Evolutionary conservation across 139 green algal species (phyloP).

Genomic region (Diplosphaera chodatii): DNA sequence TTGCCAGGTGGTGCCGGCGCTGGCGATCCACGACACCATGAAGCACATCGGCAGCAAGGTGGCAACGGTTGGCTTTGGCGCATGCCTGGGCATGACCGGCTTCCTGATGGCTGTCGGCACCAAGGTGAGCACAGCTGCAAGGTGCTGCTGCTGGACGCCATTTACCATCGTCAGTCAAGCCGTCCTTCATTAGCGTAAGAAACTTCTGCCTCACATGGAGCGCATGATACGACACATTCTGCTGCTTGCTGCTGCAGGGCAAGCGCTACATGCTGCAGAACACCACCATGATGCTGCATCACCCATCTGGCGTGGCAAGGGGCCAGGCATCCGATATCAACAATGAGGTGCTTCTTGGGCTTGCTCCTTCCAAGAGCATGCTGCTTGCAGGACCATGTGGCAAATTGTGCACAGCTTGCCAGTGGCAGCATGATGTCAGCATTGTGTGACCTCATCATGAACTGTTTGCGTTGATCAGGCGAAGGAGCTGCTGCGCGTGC

Average conservation of each 20-base stretch:
- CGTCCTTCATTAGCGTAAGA: too few relatives aligned
- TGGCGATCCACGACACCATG: constrained; percentile 98
- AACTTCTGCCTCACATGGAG: too few relatives aligned
- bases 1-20: constrained; percentile 83
- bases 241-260: constrained; percentile 51
- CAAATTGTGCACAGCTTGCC: too few relatives aligned
- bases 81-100: constrained; percentile 91
- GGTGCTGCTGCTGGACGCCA: neutral
- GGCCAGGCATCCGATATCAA: constrained; percentile 96
- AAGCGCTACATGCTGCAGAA: constrained; percentile 86
- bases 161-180: too few relatives aligned
- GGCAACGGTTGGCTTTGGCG: constrained; percentile 90
- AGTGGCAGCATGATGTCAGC: too few relatives aligned
- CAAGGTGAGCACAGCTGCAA: constrained; percentile 54
- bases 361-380: too few relatives aligned
- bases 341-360: constrained; percentile 68
- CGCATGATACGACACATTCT: neutral
- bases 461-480: constrained; percentile 9
- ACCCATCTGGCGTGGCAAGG: constrained; percentile 82
- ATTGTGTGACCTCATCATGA: too few relatives aligned
- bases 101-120: constrained; percentile 90
- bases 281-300: constrained; percentile 95
- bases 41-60: constrained; percentile 84
- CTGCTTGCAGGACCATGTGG: too few relatives aligned
- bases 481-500: constrained; percentile 86